These are phyloP conservation scores for Nectriaceae sp. DNA, from an alignment of 2,329 filamentous ascomycete genomes.

Conservation along the genomic window DNA sequence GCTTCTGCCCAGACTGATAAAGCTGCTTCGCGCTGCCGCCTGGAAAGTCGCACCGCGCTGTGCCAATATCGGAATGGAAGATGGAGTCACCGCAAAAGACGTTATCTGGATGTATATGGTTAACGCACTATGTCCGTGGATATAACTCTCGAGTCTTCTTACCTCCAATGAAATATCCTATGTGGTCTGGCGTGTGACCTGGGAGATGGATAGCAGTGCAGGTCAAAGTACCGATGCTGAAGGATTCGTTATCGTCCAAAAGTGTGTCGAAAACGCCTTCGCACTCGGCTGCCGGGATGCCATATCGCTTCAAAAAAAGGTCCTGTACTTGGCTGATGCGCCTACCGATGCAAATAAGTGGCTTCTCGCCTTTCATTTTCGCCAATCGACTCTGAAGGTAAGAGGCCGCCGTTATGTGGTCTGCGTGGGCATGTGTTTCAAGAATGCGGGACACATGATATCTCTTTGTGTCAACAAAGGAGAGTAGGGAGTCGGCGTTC, in stretches of 20 bases:
- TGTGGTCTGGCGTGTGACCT: slow-evolving; percentile 60
- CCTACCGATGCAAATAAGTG: slow-evolving; percentile 53
- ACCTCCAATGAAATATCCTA: slow-evolving; percentile 58
- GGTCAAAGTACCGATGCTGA: slow-evolving; percentile 48
- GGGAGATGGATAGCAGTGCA: slow-evolving; percentile 54
- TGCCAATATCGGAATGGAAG: slow-evolving; percentile 51
- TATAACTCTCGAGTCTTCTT: too few species aligned
- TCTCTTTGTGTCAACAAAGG: slow-evolving; percentile 40
- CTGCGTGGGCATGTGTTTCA: slow-evolving; percentile 62
- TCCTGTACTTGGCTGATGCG: slow-evolving; percentile 52
- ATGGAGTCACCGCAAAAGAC: slow-evolving; percentile 54
- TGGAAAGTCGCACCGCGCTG: slow-evolving; percentile 54
- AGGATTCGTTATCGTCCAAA: slow-evolving; percentile 54
- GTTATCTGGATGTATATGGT: slow-evolving; percentile 35
- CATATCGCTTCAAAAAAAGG: slow-evolving; percentile 50
- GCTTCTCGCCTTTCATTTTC: slow-evolving; percentile 32
- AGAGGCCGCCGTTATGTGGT: slow-evolving; percentile 58
- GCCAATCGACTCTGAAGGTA: slow-evolving; percentile 53
- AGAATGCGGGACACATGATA: slow-evolving; percentile 55
- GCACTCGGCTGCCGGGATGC: slow-evolving; percentile 43
- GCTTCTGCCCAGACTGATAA: slow-evolving; percentile 40
- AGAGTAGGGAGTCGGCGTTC: slow-evolving; percentile 53
- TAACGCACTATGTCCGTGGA: too few species aligned
- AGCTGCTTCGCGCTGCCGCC: slow-evolving; percentile 45
- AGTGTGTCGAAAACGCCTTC: slow-evolving; percentile 50